Evolutionary conservation across 23 red algal genomes (phyloP).

Genomic region (Agarophyton chilense): DNA sequence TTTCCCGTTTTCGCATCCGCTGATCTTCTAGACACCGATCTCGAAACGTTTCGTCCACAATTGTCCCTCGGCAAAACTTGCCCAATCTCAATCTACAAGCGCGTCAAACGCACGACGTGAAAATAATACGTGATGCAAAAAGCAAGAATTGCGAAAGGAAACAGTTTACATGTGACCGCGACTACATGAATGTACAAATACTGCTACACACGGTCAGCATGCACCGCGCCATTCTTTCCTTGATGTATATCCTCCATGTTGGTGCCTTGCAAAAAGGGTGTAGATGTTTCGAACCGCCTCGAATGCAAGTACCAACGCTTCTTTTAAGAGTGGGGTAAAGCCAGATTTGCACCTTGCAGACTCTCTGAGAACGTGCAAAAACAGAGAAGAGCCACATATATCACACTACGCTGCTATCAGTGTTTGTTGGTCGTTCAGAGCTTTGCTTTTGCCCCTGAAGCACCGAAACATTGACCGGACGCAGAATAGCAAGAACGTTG

Average conservation of each 20-base stretch:
- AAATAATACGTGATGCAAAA: too few species aligned
- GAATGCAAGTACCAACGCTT: neutral
- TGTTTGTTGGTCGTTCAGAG: constrained; percentile 2
- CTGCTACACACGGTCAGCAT: neutral
- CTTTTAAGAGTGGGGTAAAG: neutral
- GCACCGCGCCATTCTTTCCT: neutral
- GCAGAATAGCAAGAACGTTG: neutral
- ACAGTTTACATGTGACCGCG: neutral
- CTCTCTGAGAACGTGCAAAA: neutral
- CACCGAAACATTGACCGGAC: neutral
- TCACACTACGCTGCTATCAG: constrained; percentile 15
- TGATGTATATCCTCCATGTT: neutral
- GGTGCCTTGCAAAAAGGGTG: neutral
- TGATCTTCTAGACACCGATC: too few species aligned
- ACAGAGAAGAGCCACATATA: neutral
- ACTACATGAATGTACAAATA: neutral
- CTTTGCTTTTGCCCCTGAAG: neutral
- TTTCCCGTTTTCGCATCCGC: too few species aligned
- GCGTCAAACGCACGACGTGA: too few species aligned
- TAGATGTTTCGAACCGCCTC: neutral
- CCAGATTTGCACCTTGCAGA: neutral
- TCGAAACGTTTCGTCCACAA: too few species aligned
- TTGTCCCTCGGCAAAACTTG: too few species aligned
- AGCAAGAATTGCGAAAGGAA: neutral
- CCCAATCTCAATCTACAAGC: too few species aligned